A percentile compares a stretch with the other conserved stretches of the same genome.
Conservation (phyloP, 306 rosid species). For the Medicago arabica region DNA sequence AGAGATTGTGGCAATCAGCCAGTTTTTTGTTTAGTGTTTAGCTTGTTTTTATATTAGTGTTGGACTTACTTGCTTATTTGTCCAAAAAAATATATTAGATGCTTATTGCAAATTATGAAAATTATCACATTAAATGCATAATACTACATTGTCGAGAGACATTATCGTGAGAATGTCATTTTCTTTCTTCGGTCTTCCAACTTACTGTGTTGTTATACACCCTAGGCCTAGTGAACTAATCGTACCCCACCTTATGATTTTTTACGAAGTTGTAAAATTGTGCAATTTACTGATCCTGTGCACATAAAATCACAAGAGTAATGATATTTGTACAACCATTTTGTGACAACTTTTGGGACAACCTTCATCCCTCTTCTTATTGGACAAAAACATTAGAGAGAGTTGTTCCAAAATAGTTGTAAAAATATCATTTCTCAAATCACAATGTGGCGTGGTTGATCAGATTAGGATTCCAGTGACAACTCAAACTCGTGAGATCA, state of each 20-base stretch:
- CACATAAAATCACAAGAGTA: neutral
- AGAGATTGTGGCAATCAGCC: neutral
- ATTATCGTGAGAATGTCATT: neutral
- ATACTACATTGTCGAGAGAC: neutral
- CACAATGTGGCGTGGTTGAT: constrained; percentile 4
- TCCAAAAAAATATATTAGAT: neutral
- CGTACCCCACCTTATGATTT: neutral
- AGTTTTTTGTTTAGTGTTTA: neutral
- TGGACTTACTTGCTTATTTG: neutral
- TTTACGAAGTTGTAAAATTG: neutral
- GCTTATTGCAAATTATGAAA: neutral
- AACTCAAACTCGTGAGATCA: neutral
- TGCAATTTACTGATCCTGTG: constrained; percentile 4
- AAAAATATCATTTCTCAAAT: neutral
- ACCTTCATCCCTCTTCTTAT: too few species aligned
- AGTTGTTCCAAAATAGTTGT: too few species aligned
- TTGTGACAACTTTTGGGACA: too few species aligned
- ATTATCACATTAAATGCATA: neutral
- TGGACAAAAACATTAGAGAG: too few species aligned
- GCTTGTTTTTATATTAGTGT: constrained; percentile 13
- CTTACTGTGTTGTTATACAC: neutral
- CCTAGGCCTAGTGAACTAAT: neutral
- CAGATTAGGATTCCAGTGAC: neutral
- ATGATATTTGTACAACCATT: too few species aligned
- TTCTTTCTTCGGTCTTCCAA: neutral